A percentile compares a stretch with the other conserved stretches of the same genome.
phyloP scores from a whole-genome alignment of 192 early-diverging fungal species.

The Mortierella claussenii region DNA sequence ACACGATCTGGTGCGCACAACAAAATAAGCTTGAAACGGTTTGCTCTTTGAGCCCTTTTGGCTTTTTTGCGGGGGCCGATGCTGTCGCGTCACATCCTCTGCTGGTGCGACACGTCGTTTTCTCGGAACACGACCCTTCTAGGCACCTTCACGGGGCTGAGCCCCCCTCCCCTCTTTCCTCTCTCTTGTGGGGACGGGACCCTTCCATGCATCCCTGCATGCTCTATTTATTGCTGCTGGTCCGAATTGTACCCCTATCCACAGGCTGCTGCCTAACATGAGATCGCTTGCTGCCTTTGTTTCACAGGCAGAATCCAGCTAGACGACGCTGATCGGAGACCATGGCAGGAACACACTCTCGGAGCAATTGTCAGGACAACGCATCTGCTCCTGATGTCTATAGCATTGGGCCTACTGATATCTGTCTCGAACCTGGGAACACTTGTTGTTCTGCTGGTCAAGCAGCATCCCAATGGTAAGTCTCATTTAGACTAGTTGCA shows the following conservation, averaged over 20 bases:
- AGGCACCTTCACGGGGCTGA: background rate
- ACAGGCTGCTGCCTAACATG: background rate
- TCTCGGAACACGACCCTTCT: background rate
- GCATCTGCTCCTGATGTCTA: slow-evolving; percentile 14
- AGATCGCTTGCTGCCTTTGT: background rate
- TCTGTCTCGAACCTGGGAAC: slow-evolving; percentile 27
- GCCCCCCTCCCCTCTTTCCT: background rate
- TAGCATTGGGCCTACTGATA: slow-evolving; percentile 23
- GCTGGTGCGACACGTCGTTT: too few species aligned
- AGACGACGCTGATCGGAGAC: slow-evolving; percentile 4
- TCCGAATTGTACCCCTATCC: background rate
- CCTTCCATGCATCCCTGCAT: slow-evolving; percentile 34
- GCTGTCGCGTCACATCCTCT: too few species aligned
- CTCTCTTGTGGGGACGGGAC: background rate
- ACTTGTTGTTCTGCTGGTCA: slow-evolving; percentile 22
- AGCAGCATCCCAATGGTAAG: slow-evolving; percentile 31
- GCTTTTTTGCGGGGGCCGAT: too few species aligned
- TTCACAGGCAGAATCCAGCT: slow-evolving; percentile 35
- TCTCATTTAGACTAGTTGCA: background rate
- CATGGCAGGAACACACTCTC: slow-evolving; percentile 23
- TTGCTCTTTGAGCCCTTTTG: background rate
- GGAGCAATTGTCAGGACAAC: slow-evolving; percentile 6
- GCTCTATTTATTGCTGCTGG: background rate
- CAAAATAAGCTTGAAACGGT: slow-evolving; percentile 18
- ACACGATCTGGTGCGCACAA: background rate